Conservation (phyloP, 2,329 filamentous ascomycete genomes). For the Cryphonectria nitschkei region DNA sequence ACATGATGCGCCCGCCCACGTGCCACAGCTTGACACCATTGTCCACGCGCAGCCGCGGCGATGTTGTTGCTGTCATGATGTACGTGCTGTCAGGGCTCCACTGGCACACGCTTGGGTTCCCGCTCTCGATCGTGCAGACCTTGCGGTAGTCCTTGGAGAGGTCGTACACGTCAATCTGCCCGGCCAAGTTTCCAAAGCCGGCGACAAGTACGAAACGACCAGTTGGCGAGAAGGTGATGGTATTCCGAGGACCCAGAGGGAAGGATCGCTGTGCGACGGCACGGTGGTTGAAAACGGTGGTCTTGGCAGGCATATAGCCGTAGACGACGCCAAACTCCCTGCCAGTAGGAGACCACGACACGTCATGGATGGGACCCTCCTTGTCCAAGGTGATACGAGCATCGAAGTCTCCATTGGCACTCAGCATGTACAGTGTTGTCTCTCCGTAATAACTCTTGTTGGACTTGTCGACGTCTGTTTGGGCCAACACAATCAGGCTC, state of each 20-base stretch:
- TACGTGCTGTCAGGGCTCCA: conserved; percentile 97
- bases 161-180: conserved; percentile 97
- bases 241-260: conserved; percentile 87
- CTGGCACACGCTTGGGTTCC: conserved; percentile 93
- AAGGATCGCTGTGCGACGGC: conserved; percentile 85
- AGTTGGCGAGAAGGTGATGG: conserved; percentile 90
- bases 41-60: conserved; percentile 91
- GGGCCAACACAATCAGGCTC: conserved; percentile 88
- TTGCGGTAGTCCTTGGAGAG: conserved; percentile 92
- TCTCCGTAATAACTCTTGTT: conserved; percentile 99
- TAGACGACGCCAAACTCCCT: conserved; percentile 98
- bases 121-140: conserved; percentile 90
- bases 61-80: conserved; percentile 97
- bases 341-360: conserved; percentile 76
- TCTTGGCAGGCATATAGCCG: conserved; percentile 98
- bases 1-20: conserved; percentile 85
- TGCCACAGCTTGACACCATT: conserved; percentile 97
- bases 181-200: conserved; percentile 95
- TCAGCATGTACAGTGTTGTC: conserved; percentile 94
- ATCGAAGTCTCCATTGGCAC: conserved; percentile 88
- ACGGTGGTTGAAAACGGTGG: conserved; percentile 93
- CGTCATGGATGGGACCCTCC: conserved; percentile 49
- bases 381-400: conserved; percentile 71
- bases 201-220: conserved; percentile 92
- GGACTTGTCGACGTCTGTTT: conserved; percentile 97